Conservation (phyloP, 495 filamentous ascomycete genomes). For the Aspergillus coremiiformis region DNA sequence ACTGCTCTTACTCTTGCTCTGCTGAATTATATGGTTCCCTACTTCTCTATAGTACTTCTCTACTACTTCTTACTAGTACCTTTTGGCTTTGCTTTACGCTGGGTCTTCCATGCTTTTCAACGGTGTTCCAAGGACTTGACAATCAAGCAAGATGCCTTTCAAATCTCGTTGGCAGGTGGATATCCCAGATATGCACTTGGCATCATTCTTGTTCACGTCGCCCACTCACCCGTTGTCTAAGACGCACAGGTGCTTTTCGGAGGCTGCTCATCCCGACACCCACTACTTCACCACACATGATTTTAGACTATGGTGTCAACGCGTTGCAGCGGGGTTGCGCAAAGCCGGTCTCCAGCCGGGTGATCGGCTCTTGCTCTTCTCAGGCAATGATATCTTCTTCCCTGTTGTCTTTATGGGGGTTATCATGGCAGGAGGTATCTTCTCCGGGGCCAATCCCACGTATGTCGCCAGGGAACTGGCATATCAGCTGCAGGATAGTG, state of each 20-base stretch:
- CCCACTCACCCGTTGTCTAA: constrained; percentile 39
- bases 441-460: constrained; percentile 72
- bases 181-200: constrained; percentile 43
- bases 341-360: constrained; percentile 57
- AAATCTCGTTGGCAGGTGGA: constrained; percentile 45
- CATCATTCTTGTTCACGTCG: constrained; percentile 43
- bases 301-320: constrained; percentile 63
- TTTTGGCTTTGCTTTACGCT: too few relatives aligned
- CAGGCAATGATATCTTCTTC: constrained; percentile 66
- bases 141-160: constrained; percentile 47
- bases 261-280: constrained; percentile 48
- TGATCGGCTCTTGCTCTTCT: constrained; percentile 68
- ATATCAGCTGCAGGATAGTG: constrained; percentile 66
- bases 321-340: constrained; percentile 62
- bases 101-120: too few relatives aligned
- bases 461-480: constrained; percentile 64
- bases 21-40: too few relatives aligned
- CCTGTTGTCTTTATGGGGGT: constrained; percentile 65
- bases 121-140: too few relatives aligned
- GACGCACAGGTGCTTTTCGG: constrained; percentile 41
- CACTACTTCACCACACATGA: constrained; percentile 48
- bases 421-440: constrained; percentile 71
- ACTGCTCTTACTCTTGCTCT: too few relatives aligned
- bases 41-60: too few relatives aligned
- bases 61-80: too few relatives aligned